phyloP scores from a whole-genome alignment of 1,284 basidiomycete genomes.

The Grifola frondosa region DNA sequence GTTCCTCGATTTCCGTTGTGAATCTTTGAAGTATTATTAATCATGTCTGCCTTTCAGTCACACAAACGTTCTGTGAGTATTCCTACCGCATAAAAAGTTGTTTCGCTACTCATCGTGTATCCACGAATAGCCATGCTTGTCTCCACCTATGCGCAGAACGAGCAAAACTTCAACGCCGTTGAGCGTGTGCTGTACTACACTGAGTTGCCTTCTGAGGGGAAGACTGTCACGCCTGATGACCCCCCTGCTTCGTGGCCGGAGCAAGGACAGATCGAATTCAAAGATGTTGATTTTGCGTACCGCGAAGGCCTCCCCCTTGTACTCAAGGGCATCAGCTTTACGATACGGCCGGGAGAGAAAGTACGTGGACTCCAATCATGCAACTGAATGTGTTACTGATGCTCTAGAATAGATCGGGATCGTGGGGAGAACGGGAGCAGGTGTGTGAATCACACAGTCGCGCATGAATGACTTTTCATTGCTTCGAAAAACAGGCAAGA shows the following conservation, averaged over 20 bases:
- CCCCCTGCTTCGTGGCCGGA: slow-evolving; percentile 69
- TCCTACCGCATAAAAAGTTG: not conserved
- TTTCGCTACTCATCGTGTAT: not conserved
- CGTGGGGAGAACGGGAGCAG: slow-evolving; percentile 73
- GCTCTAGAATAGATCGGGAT: slow-evolving; percentile 56
- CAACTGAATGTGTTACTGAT: not conserved
- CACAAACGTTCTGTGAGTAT: slow-evolving; percentile 52
- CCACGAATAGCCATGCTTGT: slow-evolving; percentile 60
- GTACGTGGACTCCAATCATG: slow-evolving; percentile 29
- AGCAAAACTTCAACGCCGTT: slow-evolving; percentile 74
- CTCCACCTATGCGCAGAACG: slow-evolving; percentile 55
- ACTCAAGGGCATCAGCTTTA: slow-evolving; percentile 64
- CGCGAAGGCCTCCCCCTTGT: slow-evolving; percentile 72
- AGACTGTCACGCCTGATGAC: slow-evolving; percentile 41
- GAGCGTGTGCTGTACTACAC: slow-evolving; percentile 64
- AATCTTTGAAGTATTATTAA: not conserved
- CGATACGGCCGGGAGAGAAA: slow-evolving; percentile 69
- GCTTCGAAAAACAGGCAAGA: no score
- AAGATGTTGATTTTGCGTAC: slow-evolving; percentile 65
- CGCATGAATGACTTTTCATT: no score
- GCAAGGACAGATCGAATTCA: slow-evolving; percentile 61
- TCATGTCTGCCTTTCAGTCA: slow-evolving; percentile 38
- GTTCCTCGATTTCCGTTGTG: slow-evolving; percentile 27
- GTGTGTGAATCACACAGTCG: no score
- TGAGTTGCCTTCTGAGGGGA: slow-evolving; percentile 53